A percentile compares a stretch with the other conserved stretches of the same genome.
These are phyloP conservation scores for Penicillium desertorum DNA, from an alignment of 495 filamentous ascomycete genomes.

Conservation along the genomic window DNA sequence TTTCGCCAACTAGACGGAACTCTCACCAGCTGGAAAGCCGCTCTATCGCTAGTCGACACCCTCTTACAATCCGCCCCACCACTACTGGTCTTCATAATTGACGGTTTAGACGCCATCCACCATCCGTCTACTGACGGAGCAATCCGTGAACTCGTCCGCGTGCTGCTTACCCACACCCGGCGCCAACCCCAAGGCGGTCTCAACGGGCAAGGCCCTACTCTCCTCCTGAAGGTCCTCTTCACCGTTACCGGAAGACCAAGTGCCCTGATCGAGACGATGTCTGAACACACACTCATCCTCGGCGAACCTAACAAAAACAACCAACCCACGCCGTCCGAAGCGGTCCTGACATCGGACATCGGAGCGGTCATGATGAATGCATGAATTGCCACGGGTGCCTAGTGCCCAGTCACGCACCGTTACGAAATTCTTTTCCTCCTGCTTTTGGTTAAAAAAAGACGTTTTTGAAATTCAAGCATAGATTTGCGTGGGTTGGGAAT, in stretches of 20 bases:
- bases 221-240: constrained; percentile 45
- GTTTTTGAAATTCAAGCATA: constrained; percentile 12
- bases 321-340: constrained; percentile 23
- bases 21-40: constrained; percentile 42
- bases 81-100: constrained; percentile 44
- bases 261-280: constrained; percentile 40
- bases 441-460: constrained; percentile 8
- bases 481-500: constrained; percentile 16
- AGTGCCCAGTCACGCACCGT: not conserved
- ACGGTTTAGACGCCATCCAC: constrained; percentile 43
- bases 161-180: constrained; percentile 41
- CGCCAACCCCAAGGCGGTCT: constrained; percentile 27
- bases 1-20: constrained; percentile 43
- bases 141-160: constrained; percentile 39
- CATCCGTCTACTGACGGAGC: constrained; percentile 38
- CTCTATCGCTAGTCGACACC: constrained; percentile 41
- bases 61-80: constrained; percentile 43
- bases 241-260: constrained; percentile 40
- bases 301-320: constrained; percentile 30
- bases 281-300: constrained; percentile 38
- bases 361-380: constrained; percentile 46
- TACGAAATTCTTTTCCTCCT: constrained; percentile 24
- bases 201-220: constrained; percentile 30
- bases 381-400: constrained; percentile 20
- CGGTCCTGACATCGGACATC: constrained; percentile 31